Conservation (phyloP, 2,329 filamentous ascomycete genomes). For the Orbilia quercus region DNA sequence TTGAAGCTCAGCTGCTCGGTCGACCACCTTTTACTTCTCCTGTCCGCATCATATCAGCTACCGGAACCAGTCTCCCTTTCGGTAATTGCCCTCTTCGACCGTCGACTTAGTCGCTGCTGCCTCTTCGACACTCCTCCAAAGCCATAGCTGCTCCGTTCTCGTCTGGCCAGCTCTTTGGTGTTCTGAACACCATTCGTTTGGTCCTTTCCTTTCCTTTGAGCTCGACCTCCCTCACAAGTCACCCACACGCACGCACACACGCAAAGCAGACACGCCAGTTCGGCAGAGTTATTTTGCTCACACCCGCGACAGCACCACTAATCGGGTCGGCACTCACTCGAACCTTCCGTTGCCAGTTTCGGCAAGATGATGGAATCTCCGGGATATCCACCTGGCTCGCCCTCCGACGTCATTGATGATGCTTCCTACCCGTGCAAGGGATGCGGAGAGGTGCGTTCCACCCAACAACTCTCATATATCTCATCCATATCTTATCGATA, state of each 20-base stretch:
- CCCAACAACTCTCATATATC: background rate
- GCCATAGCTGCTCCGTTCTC: slow-evolving; percentile 13
- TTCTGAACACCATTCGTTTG: background rate
- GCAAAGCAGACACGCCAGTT: too few relatives aligned
- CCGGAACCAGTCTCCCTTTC: slow-evolving; percentile 50
- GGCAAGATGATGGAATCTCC: slow-evolving; percentile 58
- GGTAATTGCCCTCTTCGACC: slow-evolving; percentile 34
- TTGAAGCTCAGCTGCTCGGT: slow-evolving; percentile 42
- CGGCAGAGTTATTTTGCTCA: slow-evolving; percentile 12
- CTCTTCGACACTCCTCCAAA: slow-evolving; percentile 9
- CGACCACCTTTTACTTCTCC: slow-evolving; percentile 9
- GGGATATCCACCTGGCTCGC: slow-evolving; percentile 59
- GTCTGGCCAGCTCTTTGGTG: background rate
- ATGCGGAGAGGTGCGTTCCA: slow-evolving; percentile 78
- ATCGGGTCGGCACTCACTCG: background rate
- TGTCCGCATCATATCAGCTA: slow-evolving; percentile 22
- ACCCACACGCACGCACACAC: background rate
- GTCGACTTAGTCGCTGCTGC: slow-evolving; percentile 39
- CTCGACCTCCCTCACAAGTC: background rate
- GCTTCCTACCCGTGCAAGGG: slow-evolving; percentile 87
- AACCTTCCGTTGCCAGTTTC: background rate
- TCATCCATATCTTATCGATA: slow-evolving; percentile 4
- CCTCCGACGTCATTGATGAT: slow-evolving; percentile 75
- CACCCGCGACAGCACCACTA: slow-evolving; percentile 5
- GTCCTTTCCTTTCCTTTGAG: slow-evolving; percentile 4